These are phyloP conservation scores for Pilaira anomala DNA, from an alignment of 192 early-diverging fungal genomes.

Conservation along the genomic window DNA sequence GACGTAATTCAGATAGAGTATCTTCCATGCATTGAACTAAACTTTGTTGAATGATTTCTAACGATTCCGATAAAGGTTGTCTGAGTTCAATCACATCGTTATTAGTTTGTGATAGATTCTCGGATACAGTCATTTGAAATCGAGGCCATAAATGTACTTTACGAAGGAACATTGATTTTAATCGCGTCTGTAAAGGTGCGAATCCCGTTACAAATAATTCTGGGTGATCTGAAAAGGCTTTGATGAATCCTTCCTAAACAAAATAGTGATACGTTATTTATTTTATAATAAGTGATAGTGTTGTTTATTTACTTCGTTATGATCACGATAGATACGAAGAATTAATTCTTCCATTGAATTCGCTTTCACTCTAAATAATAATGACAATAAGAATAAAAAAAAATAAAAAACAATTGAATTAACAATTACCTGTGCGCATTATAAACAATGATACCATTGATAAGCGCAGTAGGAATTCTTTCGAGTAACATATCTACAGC, in stretches of 20 bases:
- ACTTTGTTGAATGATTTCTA: conserved; percentile 80
- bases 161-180: conserved; percentile 77
- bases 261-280: background rate
- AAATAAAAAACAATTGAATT: background rate
- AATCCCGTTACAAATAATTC: conserved; percentile 78
- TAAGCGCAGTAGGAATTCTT: conserved; percentile 66
- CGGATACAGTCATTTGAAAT: conserved; percentile 63
- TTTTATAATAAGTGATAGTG: background rate
- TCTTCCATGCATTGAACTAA: conserved; percentile 83
- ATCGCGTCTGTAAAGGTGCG: conserved; percentile 81
- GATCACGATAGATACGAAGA: conserved; percentile 71
- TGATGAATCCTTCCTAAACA: conserved; percentile 75
- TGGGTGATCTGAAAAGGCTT: conserved; percentile 89
- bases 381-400: background rate
- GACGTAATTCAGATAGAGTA: conserved; percentile 71
- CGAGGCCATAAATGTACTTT: conserved; percentile 89
- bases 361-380: conserved; percentile 56
- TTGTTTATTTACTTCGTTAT: conserved; percentile 61
- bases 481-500: conserved; percentile 87
- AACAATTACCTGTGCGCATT: conserved; percentile 73
- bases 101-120: conserved; percentile 48
- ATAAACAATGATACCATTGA: conserved; percentile 82
- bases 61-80: conserved; percentile 73
- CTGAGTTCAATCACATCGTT: conserved; percentile 71
- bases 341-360: conserved; percentile 90